These are phyloP conservation scores for Schizothecium vesticola DNA, from an alignment of 495 filamentous ascomycete species.

Conservation along the genomic window DNA sequence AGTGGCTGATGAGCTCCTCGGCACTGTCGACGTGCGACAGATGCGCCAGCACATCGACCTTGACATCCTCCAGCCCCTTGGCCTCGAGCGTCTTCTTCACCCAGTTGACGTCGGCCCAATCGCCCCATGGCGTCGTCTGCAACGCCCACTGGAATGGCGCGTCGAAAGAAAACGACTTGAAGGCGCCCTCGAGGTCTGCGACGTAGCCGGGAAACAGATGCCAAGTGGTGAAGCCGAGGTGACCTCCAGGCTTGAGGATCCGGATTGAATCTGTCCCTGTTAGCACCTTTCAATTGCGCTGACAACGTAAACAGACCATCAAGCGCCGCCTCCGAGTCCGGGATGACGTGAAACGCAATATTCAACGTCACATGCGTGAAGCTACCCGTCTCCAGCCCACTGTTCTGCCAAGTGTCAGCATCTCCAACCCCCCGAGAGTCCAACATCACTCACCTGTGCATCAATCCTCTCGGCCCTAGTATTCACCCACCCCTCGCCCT, in stretches of 20 bases:
- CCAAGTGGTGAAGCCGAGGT: constrained; percentile 37
- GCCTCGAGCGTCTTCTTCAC: constrained; percentile 26
- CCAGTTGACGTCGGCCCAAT: constrained; percentile 35
- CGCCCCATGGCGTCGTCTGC: constrained; percentile 29
- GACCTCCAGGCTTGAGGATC: constrained; percentile 35
- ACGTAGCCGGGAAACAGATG: constrained; percentile 27
- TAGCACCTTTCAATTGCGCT: background rate
- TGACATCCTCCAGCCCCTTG: constrained; percentile 31
- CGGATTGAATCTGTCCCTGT: constrained; percentile 31
- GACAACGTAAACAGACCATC: constrained; percentile 26
- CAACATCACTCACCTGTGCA: constrained; percentile 27
- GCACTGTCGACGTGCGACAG: constrained; percentile 24
- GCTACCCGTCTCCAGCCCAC: constrained; percentile 18
- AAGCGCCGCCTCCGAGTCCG: constrained; percentile 34
- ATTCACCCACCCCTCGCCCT: constrained; percentile 29
- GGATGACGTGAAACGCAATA: constrained; percentile 40
- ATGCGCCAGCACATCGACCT: constrained; percentile 26
- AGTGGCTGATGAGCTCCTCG: constrained; percentile 27
- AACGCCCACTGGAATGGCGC: constrained; percentile 27
- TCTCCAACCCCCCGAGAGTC: background rate
- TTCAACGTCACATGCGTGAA: constrained; percentile 41
- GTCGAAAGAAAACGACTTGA: constrained; percentile 35
- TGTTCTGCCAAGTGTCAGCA: constrained; percentile 23
- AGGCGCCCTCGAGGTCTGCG: constrained; percentile 27
- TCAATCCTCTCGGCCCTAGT: constrained; percentile 31